Percentiles rank a stretch among this genome's conserved stretches.
These are phyloP conservation scores for Magnolia changhungtana DNA, from an alignment of 164 flowering plant genomes.

Conservation along the genomic window DNA sequence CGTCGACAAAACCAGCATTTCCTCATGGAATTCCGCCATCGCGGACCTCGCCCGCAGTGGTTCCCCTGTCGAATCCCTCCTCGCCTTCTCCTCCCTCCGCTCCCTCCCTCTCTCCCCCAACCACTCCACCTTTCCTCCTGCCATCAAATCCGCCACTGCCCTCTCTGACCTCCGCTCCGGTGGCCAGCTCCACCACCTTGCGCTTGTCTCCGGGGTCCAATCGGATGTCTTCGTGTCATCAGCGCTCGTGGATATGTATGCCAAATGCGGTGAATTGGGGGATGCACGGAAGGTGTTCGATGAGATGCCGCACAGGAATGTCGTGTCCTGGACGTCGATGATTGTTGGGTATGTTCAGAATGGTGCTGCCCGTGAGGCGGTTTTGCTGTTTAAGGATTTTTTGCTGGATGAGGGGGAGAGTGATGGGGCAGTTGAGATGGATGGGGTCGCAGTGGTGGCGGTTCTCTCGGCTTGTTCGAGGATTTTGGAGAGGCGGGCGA, in stretches of 20 bases:
- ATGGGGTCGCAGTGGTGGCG: constrained; percentile 52
- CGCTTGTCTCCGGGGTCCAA: constrained; percentile 56
- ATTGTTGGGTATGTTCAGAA: constrained; percentile 65
- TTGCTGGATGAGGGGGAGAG: constrained; percentile 38
- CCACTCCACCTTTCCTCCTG: constrained; percentile 68
- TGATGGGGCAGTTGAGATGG: constrained; percentile 30
- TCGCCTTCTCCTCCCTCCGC: constrained; percentile 68
- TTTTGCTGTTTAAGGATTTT: constrained; percentile 59
- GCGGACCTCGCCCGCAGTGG: constrained; percentile 75
- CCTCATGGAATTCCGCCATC: constrained; percentile 78
- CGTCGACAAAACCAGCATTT: constrained; percentile 53
- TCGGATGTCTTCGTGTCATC: constrained; percentile 70
- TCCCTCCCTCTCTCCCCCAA: constrained; percentile 48
- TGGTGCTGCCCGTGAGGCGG: constrained; percentile 33
- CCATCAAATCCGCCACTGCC: constrained; percentile 75
- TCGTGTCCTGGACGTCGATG: constrained; percentile 81
- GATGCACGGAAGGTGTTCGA: constrained; percentile 72
- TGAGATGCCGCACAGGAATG: constrained; percentile 54
- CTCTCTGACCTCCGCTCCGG: constrained; percentile 53
- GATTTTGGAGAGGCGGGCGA: constrained; percentile 30
- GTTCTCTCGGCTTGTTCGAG: constrained; percentile 67
- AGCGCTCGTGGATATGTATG: constrained; percentile 77
- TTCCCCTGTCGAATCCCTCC: constrained; percentile 63
- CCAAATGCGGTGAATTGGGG: constrained; percentile 52
- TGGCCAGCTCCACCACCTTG: constrained; percentile 69